Conservation (phyloP, 805 yeast species). For the Candida qinlingensis region DNA sequence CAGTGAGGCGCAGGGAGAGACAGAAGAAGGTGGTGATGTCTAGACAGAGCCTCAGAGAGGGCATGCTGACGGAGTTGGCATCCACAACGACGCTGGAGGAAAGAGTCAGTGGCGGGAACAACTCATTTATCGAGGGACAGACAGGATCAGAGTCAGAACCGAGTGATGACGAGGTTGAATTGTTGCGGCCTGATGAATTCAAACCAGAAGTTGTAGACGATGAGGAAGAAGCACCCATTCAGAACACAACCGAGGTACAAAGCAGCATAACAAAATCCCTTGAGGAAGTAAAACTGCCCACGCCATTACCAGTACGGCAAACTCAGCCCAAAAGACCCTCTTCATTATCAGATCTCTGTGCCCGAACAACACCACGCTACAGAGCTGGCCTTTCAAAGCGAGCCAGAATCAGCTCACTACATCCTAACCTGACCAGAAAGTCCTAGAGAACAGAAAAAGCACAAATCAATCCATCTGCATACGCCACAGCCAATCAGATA, state of each 20-base stretch:
- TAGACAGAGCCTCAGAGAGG: not conserved
- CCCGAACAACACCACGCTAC: not conserved
- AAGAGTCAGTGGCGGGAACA: not conserved
- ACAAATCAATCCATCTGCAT: not conserved
- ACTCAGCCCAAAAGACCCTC: not conserved
- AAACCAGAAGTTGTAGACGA: not conserved
- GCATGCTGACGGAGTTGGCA: not conserved
- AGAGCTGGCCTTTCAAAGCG: conserved; percentile 24
- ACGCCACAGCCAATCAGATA: not conserved
- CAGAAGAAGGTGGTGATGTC: not conserved
- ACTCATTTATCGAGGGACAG: not conserved
- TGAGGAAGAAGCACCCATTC: not conserved
- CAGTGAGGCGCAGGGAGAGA: not conserved
- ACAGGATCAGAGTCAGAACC: not conserved
- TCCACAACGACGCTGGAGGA: not conserved
- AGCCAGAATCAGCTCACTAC: conserved; percentile 18
- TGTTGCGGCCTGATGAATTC: not conserved
- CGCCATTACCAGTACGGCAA: not conserved
- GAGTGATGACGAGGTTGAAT: not conserved
- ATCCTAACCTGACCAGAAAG: conserved; percentile 3
- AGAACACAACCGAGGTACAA: no score
- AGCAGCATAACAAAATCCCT: not conserved
- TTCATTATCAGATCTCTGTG: conserved; percentile 6
- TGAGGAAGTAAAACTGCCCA: not conserved
- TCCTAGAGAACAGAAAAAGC: not conserved